phyloP scores from a whole-genome alignment of 176 grass and related monocot genomes.

The Puya raimondii region DNA sequence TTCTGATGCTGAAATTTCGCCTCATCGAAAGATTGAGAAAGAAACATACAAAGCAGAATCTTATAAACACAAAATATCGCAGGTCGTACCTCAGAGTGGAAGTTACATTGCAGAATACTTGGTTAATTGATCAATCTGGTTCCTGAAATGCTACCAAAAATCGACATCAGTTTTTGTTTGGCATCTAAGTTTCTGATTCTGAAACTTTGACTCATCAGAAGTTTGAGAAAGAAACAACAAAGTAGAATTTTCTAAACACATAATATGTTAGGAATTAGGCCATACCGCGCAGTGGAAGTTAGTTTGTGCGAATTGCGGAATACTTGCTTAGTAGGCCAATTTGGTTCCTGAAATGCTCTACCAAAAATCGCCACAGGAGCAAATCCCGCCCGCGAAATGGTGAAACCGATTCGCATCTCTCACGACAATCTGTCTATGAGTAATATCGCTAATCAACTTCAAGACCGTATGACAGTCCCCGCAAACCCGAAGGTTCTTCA shows the following conservation, averaged over 20 bases:
- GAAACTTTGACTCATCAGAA: no score
- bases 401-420: conserved; percentile 65
- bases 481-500: conserved; percentile 66
- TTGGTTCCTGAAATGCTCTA: conserved; percentile 21
- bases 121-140: no score
- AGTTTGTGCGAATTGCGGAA: neutral
- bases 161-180: no score
- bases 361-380: conserved; percentile 73
- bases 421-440: conserved; percentile 37
- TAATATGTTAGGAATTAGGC: neutral
- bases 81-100: neutral
- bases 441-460: conserved; percentile 61
- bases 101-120: no score
- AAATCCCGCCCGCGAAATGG: conserved; percentile 52
- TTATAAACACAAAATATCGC: neutral
- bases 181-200: no score
- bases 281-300: neutral
- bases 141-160: no score
- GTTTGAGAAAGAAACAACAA: neutral
- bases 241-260: neutral
- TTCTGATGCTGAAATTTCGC: no score
- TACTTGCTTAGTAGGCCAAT: neutral
- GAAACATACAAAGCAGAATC: neutral
- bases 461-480: conserved; percentile 57
- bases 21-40: no score